Evolutionary conservation across 345 rosid genomes (phyloP).

Genomic region (Laguncularia racemosa): DNA sequence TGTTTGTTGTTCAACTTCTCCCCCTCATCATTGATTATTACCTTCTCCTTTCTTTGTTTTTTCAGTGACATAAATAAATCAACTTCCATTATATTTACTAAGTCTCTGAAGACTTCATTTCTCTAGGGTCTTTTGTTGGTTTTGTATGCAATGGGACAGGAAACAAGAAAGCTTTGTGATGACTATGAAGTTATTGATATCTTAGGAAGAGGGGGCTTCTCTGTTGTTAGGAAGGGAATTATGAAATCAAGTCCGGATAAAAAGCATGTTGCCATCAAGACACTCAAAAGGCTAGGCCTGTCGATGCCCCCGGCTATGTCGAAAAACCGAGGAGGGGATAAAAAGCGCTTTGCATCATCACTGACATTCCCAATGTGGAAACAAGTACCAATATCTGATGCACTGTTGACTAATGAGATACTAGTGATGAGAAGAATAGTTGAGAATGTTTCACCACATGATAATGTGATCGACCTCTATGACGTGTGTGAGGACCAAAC

Average conservation of each 20-base stretch:
- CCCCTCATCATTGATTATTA: neutral
- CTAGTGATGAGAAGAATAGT: constrained; percentile 56
- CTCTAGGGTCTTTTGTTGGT: neutral
- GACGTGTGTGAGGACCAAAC: constrained; percentile 56
- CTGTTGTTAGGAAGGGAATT: constrained; percentile 51
- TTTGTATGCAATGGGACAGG: constrained; percentile 33
- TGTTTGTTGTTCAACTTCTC: neutral
- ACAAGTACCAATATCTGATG: constrained; percentile 48
- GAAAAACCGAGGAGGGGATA: neutral
- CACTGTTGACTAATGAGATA: constrained; percentile 55
- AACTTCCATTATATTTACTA: neutral
- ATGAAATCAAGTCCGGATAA: constrained; percentile 19
- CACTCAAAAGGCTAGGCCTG: constrained; percentile 35
- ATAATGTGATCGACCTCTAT: constrained; percentile 49
- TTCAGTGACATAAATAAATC: neutral
- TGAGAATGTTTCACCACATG: constrained; percentile 55
- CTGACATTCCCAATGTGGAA: constrained; percentile 29
- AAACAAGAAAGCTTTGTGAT: constrained; percentile 33
- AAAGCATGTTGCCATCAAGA: constrained; percentile 45
- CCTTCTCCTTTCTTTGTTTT: neutral
- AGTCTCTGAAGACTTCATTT: neutral
- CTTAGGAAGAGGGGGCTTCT: constrained; percentile 61
- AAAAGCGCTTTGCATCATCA: constrained; percentile 18
- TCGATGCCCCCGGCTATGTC: constrained; percentile 11
- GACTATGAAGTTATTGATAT: constrained; percentile 45